Evolutionary conservation across 2,329 filamentous ascomycete species (phyloP), one percentile per base, ranked within the genome.

Genomic region (Colletotrichum sp.): DNA sequence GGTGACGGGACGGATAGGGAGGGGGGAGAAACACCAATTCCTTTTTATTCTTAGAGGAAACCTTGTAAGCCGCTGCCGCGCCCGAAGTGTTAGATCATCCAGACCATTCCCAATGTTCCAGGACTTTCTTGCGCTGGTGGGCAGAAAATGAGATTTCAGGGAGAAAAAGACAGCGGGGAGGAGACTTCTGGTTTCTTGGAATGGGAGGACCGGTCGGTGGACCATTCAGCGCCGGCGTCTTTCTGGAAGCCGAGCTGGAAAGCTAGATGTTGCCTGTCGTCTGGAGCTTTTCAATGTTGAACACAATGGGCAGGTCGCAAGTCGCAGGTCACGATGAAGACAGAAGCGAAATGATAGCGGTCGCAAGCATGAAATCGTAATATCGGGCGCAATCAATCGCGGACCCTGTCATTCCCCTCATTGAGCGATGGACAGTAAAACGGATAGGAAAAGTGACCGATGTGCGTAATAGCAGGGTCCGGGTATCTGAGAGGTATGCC

Each of bases 321-420:
- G 25, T 32, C 39, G 62, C 68, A n/a, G 27, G 36, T 72, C 44
- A 52, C 44, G 44, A 52, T 75, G 39, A 62, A 29, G 52, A 49
- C 61, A 39, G 39, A 71, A 69, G 61, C 65, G 61, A 75, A 49
- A 52, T 49, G 32, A 36, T 36, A 25, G 39, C 52, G 61, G 36
- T 59, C 36, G 68, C 34, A 36, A n/a, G 75, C 75, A 77, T 75
- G 66, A 75, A 71, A 29, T 66, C 19, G 75, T 67, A 75, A 75
- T 71, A 67, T 77, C 52, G 61, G 72, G n/a, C 25, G 59, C 62
- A 77, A 75, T 77, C 27, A 75, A 75, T 71, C 29, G 59, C 59
- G 32, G n/a, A 74, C 49, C 59, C 59, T 69, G 70, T 39, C 59
- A 55, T 55, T 64, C 57, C 59, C 55, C 36, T 69, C 25, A 34